Base-by-base conservation (phyloP, 192 early-diverging fungal genomes). In the Coemansia sp. region DNA sequence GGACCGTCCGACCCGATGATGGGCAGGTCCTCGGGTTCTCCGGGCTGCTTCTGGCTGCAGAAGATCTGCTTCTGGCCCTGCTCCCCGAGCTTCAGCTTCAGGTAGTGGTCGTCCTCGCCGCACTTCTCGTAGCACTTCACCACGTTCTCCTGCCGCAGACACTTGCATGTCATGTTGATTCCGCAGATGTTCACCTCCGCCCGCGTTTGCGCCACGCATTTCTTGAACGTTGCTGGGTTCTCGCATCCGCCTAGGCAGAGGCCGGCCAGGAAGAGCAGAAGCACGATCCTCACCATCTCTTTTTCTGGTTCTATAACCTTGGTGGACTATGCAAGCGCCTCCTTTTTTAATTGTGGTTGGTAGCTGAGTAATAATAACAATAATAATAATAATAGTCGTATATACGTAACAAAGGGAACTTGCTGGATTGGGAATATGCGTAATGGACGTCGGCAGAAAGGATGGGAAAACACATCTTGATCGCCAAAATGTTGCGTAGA, bases 81-180 rank as follows among this genome's bases (percentile, higher is more conserved):
- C 37, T 80, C 77, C 45, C 77, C 77, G 19, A 55, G 65, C 63
- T 68, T 60, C 22, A 80, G 49, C 25, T 57, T 55, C 63, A 45
- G 19, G 49, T 69, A 80, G 38, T 80, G 66, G 32, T 56, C 19
- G 39, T 80, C 77, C 44, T 80, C 77, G 41, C 77, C 77, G 60
- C 77, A 80, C 41, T 80, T 80, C 4, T 75, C 77, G 48, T 80
- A 80, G 58, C 77, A 80, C 16, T 49, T 51, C 2, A 68, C 63
- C 11, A 79, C 72, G 53, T 71, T 70, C 48, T 68, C 77, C 25
- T 80, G 77, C 16, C 77, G 72, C 20, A 65, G 11, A 37, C 77
- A 80, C 44, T 75, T 80, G 63, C 77, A 80, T 14, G 77, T 75
- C 77, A 80, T 80, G 69, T 80, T 80, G 48, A 80, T 71, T 5